These are phyloP conservation scores for Coelastrella sp. DNA, from an alignment of 139 green algal species.

Conservation along the genomic window DNA sequence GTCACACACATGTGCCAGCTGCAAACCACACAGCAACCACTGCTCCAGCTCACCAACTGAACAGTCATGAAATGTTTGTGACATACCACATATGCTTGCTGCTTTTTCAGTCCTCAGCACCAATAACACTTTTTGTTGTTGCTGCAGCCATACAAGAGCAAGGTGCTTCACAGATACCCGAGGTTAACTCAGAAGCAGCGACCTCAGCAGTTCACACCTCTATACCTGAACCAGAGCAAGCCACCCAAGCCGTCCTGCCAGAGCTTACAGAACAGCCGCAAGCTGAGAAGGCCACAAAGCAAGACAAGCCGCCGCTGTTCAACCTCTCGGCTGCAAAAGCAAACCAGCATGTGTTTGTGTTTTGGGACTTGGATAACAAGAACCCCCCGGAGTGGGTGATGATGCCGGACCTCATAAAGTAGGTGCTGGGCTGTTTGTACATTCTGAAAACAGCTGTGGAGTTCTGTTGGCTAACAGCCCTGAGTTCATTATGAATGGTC, in stretches of 20 bases:
- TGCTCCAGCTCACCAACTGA: too few species aligned
- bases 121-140: not conserved
- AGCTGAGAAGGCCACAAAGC: not conserved
- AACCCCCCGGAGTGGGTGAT: not conserved
- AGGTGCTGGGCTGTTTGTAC: not conserved
- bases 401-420: not conserved
- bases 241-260: too few species aligned
- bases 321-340: not conserved
- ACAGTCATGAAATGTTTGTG: too few species aligned
- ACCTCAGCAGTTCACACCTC: too few species aligned
- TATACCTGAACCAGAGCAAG: too few species aligned
- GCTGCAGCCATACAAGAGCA: not conserved
- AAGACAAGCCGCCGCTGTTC: too few species aligned
- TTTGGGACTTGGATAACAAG: not conserved
- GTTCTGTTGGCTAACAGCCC: too few species aligned
- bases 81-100: not conserved
- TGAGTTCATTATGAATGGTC: too few species aligned
- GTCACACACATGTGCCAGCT: not conserved
- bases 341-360: not conserved
- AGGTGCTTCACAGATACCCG: too few species aligned
- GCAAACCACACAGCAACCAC: not conserved
- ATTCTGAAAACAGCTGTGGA: not conserved
- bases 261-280: not conserved
- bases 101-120: not conserved
- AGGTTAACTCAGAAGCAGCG: too few species aligned